Evolutionary conservation across 257 asterid genomes (phyloP), one percentile per base, ranked within the genome.

Genomic region (Knoxia roxburghii): DNA sequence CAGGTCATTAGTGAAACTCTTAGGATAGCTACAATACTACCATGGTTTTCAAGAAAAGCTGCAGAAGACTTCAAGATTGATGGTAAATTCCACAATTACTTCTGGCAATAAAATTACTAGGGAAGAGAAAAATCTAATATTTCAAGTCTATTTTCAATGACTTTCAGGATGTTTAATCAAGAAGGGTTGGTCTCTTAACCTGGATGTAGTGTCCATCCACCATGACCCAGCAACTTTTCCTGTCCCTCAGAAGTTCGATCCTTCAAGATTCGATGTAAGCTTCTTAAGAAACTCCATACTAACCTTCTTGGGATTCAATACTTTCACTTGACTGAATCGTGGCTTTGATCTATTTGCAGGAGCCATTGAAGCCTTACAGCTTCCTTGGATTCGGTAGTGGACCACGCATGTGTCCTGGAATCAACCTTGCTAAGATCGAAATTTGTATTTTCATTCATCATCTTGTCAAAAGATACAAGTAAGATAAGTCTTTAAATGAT

Each of bases 331-430:
- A 65, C 53, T 7, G 60, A 58, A 9, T 13, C 18, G 21, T 7
- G 6, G 61, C 63, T 39, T 67, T 52, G 43, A 55, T 78, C 49
- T 15, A 65, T 73, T 57, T 57, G 45, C 85, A 89, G 97, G 94
- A 78, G 43, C 87, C 80, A 48, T 13, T 80, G 27, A 90, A 77
- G 75, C 86, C 97, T 68, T 90, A 76, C 75, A 86, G 97, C 84
- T 90, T 78, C 78, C 95, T 90, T 30, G 95, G 95, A 29, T 90
- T 90, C 30, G 95, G 97, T 54, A 90, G 78, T 46, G 97, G 97
- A 77, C 95, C 91, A 0, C 79, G 95, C n/a, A 87, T 86, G 95
- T 87, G 97, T 70, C 97, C 97, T 30, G 97, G 97, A 81, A 90
- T 90, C 72, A 84, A 87, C 88, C 85, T 90, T 14, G 95, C 97